Evolutionary conservation across 306 rosid species (phyloP).

Genomic region (Boehmeria nivea): DNA sequence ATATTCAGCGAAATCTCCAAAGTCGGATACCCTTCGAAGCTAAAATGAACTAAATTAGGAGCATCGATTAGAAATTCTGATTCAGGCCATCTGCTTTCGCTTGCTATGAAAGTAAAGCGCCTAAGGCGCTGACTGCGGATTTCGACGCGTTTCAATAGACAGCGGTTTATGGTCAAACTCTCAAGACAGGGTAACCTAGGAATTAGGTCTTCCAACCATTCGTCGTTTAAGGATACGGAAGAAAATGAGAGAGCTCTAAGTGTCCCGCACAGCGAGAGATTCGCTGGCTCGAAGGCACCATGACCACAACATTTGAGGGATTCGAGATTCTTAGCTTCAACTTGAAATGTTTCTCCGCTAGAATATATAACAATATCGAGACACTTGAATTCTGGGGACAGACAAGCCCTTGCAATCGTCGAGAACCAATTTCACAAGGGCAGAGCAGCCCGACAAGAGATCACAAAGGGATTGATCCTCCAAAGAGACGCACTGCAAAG

Average conservation of each 20-base stretch:
- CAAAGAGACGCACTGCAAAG: not conserved
- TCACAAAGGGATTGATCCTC: not conserved
- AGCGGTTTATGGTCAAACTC: not conserved
- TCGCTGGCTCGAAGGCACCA: not conserved
- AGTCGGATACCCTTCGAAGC: not conserved
- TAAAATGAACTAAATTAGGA: slow-evolving; percentile 3
- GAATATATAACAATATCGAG: not conserved
- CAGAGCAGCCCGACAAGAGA: not conserved
- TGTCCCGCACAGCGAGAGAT: not conserved
- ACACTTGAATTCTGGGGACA: slow-evolving; percentile 2
- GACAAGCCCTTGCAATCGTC: not conserved
- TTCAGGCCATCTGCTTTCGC: no score
- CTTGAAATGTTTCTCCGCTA: not conserved
- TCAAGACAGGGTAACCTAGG: slow-evolving; percentile 13
- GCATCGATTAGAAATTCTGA: not conserved
- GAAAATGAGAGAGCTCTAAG: slow-evolving; percentile 1
- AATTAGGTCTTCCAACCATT: not conserved
- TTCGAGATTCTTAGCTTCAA: slow-evolving; percentile 15
- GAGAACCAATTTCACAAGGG: slow-evolving; percentile 5
- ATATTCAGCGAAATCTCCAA: no score
- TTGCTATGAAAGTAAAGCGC: not conserved
- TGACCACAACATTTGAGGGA: not conserved
- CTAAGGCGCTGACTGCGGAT: not conserved
- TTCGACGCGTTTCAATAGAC: not conserved
- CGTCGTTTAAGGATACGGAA: not conserved